Percentiles rank a stretch among this genome's conserved stretches.
Evolutionary conservation across 768 basidiomycete genomes (phyloP).

Genomic region (Rhodosporidiobolus sp.): DNA sequence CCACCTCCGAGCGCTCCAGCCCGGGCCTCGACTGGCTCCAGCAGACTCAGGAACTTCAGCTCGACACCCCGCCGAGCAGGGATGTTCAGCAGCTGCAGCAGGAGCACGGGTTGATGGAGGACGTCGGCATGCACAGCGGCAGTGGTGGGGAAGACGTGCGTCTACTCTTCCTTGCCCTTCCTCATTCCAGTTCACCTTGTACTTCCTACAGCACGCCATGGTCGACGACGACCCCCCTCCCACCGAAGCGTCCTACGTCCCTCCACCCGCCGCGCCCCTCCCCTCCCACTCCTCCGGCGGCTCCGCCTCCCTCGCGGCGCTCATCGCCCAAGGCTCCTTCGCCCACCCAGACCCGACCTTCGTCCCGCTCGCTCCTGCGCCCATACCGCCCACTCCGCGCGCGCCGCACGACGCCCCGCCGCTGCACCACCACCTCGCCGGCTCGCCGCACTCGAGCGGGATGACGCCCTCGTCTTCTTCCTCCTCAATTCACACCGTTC

Average conservation of each 20-base stretch:
- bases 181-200: too few relatives aligned
- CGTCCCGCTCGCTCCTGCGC: background rate
- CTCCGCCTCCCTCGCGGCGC: background rate
- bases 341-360: constrained; percentile 10
- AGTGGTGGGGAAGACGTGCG: background rate
- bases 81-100: background rate
- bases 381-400: background rate
- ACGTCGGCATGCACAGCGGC: background rate
- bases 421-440: constrained; percentile 30
- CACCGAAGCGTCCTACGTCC: background rate
- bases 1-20: constrained; percentile 1
- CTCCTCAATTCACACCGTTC: background rate
- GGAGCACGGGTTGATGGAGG: background rate
- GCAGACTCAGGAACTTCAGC: constrained; percentile 15
- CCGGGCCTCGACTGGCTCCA: constrained; percentile 29
- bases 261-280: background rate
- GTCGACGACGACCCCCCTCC: background rate
- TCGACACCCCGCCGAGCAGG: constrained; percentile 3
- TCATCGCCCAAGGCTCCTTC: background rate
- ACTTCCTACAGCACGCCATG: background rate
- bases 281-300: background rate
- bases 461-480: constrained; percentile 14
- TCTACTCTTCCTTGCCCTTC: background rate
- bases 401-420: constrained; percentile 33
- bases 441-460: constrained; percentile 2